Evolutionary conservation across 1,284 basidiomycete species (phyloP).

Genomic region (Megacollybia platyphylla): DNA sequence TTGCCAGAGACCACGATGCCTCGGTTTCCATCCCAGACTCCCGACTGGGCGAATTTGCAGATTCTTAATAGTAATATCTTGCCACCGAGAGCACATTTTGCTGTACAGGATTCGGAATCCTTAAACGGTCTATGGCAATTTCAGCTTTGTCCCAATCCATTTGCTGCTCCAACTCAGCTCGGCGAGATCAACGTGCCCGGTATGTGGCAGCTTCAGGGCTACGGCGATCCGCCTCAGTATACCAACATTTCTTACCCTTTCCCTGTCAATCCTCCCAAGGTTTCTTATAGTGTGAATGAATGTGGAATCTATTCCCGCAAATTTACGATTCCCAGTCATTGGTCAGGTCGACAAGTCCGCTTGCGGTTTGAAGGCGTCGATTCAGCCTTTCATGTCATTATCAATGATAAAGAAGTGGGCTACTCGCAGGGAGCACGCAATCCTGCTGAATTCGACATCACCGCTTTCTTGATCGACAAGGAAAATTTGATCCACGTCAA

Average conservation of each 20-base stretch:
- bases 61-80: slow-evolving; percentile 4
- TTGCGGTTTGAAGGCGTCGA: slow-evolving; percentile 7
- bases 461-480: slow-evolving; percentile 1
- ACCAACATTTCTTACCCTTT: slow-evolving; percentile 7
- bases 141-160: slow-evolving; percentile 1
- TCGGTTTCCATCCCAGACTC: slow-evolving; percentile 1
- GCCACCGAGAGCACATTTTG: slow-evolving; percentile 5
- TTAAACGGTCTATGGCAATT: slow-evolving; percentile 7
- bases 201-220: slow-evolving; percentile 8
- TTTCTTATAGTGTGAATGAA: slow-evolving; percentile 5
- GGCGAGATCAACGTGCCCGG: slow-evolving; percentile 6
- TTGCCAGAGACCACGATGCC: too few species aligned
- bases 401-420: slow-evolving; percentile 5
- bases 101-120: slow-evolving; percentile 5
- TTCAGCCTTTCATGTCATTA: slow-evolving; percentile 6
- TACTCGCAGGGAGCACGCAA: slow-evolving; percentile 6
- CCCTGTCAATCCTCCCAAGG: slow-evolving; percentile 5
- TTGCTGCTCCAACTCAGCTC: slow-evolving; percentile 1
- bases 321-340: slow-evolving; percentile 1
- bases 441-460: slow-evolving; percentile 7
- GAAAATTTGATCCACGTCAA: slow-evolving; percentile 5
- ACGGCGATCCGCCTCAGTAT: slow-evolving; percentile 5
- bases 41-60: slow-evolving; percentile 6
- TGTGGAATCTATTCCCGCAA: slow-evolving; percentile 5
- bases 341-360: slow-evolving; percentile 2